phyloP scores from a whole-genome alignment of 495 filamentous ascomycete species.

The Lepraria neglecta region DNA sequence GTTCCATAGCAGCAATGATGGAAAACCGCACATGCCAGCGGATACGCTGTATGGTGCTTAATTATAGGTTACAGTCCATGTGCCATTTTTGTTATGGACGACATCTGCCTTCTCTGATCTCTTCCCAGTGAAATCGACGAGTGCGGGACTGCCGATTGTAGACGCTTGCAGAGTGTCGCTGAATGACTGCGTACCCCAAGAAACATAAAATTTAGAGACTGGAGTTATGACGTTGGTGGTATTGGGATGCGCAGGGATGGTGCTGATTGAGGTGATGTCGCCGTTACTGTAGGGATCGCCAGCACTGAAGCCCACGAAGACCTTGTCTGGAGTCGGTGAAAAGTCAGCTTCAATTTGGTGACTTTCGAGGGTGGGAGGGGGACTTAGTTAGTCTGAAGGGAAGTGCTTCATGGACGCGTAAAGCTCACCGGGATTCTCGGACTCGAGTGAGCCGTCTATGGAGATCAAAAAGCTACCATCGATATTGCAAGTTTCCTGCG shows the following conservation, averaged over 20 bases:
- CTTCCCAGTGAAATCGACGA: not conserved
- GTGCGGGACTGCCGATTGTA: not conserved
- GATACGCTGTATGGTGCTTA: not conserved
- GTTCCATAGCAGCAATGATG: not conserved
- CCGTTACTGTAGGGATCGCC: not conserved
- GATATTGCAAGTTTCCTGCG: not conserved
- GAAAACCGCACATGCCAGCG: not conserved
- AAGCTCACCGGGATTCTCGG: not conserved
- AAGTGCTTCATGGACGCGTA: no score
- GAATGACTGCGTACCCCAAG: not conserved
- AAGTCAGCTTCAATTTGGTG: not conserved
- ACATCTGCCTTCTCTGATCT: not conserved
- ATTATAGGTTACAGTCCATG: slow-evolving; percentile 1
- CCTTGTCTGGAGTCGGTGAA: not conserved
- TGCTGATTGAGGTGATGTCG: not conserved
- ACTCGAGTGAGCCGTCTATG: not conserved
- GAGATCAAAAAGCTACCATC: slow-evolving; percentile 7
- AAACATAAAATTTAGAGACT: slow-evolving; percentile 3
- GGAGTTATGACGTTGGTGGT: slow-evolving; percentile 8
- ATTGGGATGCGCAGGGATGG: slow-evolving; percentile 3
- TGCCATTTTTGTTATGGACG: slow-evolving; percentile 9
- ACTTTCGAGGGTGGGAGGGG: no score
- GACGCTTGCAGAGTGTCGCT: not conserved
- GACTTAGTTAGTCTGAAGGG: no score
- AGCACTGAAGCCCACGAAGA: slow-evolving; percentile 2